Conservation (phyloP, 148 eudicot species). For the Pharnaceum exiguum region DNA sequence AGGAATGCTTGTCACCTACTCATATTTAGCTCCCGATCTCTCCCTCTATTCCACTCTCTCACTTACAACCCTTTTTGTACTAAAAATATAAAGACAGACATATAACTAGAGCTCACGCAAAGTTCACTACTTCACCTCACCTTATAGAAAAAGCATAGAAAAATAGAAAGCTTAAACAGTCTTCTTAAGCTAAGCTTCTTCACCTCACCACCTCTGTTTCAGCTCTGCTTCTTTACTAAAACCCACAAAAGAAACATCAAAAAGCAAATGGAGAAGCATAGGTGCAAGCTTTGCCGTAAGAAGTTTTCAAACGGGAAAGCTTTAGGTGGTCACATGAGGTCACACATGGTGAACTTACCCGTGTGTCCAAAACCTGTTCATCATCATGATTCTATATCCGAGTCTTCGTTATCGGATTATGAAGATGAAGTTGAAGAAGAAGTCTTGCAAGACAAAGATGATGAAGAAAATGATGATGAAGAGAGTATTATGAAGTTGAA, state of each 20-base stretch:
- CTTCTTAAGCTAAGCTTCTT: too few relatives aligned
- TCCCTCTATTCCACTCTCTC: conserved; percentile 13
- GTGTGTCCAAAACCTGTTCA: conserved; percentile 13
- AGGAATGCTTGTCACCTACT: conserved; percentile 86
- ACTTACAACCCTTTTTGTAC: conserved; percentile 7
- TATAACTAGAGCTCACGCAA: conserved; percentile 26
- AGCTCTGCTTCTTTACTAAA: neutral
- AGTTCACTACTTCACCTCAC: conserved; percentile 19
- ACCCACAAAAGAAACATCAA: too few relatives aligned
- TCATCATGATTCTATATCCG: neutral
- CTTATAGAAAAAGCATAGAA: too few relatives aligned
- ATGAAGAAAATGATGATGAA: too few relatives aligned
- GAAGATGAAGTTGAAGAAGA: too few relatives aligned
- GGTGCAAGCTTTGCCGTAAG: conserved; percentile 56
- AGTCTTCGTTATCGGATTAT: conserved; percentile 12
- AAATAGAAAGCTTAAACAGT: too few relatives aligned
- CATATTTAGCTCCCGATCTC: conserved; percentile 35
- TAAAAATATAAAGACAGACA: too few relatives aligned
- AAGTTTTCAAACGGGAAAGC: conserved; percentile 68
- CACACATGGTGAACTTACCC: conserved; percentile 50
- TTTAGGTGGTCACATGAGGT: conserved; percentile 91
- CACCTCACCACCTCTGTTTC: too few relatives aligned
- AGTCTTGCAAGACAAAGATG: too few relatives aligned
- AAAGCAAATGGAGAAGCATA: conserved; percentile 50
- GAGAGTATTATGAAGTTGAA: too few relatives aligned